A percentile compares a stretch with the other conserved stretches of the same genome.
These are phyloP conservation scores for barrel medic (Medicago truncatula) DNA, from an alignment of 306 rosid genomes.

Conservation along the genomic window DNA sequence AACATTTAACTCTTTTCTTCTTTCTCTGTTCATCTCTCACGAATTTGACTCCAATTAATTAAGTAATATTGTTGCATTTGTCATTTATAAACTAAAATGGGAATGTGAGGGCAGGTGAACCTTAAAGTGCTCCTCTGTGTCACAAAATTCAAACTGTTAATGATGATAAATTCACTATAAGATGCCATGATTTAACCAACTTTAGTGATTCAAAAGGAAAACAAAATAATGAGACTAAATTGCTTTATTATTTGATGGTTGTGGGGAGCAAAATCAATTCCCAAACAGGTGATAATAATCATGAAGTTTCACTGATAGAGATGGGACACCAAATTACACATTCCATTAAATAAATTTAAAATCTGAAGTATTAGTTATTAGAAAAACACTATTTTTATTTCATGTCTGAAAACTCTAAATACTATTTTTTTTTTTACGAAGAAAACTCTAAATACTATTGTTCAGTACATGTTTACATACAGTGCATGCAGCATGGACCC, in stretches of 20 bases:
- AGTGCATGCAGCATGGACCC: no score
- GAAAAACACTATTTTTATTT: no score
- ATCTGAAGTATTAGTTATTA: slow-evolving; percentile 4
- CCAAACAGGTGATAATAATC: slow-evolving; percentile 70
- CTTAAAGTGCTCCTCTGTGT: slow-evolving; percentile 49
- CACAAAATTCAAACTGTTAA: slow-evolving; percentile 68
- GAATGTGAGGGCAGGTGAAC: slow-evolving; percentile 45
- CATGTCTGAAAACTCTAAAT: no score
- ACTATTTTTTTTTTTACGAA: no score
- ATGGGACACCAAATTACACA: slow-evolving; percentile 61
- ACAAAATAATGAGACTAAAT: slow-evolving; percentile 72
- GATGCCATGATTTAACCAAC: slow-evolving; percentile 76
- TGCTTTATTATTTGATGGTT: slow-evolving; percentile 67
- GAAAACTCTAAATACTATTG: no score
- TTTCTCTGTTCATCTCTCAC: slow-evolving; percentile 19
- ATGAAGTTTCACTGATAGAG: slow-evolving; percentile 71
- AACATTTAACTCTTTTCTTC: slow-evolving; percentile 30
- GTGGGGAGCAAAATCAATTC: slow-evolving; percentile 93
- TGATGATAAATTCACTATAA: slow-evolving; percentile 88
- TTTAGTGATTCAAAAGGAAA: slow-evolving; percentile 76
- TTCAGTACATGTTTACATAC: no score
- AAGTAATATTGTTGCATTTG: slow-evolving; percentile 27
- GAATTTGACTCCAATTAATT: slow-evolving; percentile 40
- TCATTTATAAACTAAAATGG: slow-evolving; percentile 34
- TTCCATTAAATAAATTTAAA: background rate